Evolutionary conservation across 1,284 basidiomycete species (phyloP).

Genomic region (Pisolithus thermaeus): DNA sequence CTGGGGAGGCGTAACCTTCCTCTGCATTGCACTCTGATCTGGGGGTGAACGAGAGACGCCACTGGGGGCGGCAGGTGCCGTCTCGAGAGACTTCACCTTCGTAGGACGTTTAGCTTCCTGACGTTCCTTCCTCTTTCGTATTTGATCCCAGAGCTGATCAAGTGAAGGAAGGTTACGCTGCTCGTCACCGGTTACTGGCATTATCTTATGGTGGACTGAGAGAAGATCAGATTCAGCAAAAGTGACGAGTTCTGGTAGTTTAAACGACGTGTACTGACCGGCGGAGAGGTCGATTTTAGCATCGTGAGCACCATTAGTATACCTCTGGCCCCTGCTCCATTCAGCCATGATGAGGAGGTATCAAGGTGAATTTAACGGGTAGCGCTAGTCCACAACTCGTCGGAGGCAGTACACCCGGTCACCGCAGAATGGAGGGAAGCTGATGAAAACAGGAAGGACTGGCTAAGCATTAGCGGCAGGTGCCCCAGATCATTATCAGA

Average conservation of each 20-base stretch:
- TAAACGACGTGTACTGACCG: neutral
- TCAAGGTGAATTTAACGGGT: conserved; percentile 3
- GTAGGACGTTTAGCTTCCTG: conserved; percentile 58
- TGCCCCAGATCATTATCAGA: conserved; percentile 29
- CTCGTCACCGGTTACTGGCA: conserved; percentile 34
- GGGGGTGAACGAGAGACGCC: conserved; percentile 17
- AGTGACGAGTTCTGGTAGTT: neutral
- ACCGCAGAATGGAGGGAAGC: conserved; percentile 1
- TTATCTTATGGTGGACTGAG: conserved; percentile 24
- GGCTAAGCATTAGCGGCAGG: conserved; percentile 11
- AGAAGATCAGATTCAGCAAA: neutral
- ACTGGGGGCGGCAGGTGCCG: conserved; percentile 26
- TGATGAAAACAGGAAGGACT: neutral
- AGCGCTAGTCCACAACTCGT: conserved; percentile 1
- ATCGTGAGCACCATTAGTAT: neutral
- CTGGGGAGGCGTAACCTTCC: conserved; percentile 28
- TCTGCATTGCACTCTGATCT: conserved; percentile 19
- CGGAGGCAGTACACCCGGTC: neutral
- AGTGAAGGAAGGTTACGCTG: conserved; percentile 41
- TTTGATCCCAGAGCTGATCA: conserved; percentile 56
- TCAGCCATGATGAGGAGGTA: neutral
- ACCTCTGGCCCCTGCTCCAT: neutral
- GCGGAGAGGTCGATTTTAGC: neutral
- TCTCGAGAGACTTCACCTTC: conserved; percentile 62
- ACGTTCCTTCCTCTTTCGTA: conserved; percentile 55